Base-by-base conservation (phyloP, 306 rosid species). In the Lagenaria siceraria region DNA sequence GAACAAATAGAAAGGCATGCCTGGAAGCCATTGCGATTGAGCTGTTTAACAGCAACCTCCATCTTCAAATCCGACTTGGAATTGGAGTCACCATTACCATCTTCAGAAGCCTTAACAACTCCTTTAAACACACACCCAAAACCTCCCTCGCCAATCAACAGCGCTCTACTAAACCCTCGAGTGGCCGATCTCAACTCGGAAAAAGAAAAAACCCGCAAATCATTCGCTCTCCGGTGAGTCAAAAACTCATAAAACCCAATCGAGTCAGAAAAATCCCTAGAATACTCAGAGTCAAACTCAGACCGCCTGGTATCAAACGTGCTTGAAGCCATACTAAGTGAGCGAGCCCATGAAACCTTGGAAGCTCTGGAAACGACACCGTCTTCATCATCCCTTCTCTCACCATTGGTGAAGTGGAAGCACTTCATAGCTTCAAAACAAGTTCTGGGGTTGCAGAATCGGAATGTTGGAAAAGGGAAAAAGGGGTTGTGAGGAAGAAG, bases 21-120 rank as follows among this genome's bases (percentile, higher is more conserved):
- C 98, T 95, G 98, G 68, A 86, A 91, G 36, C 98, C 98, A 48
- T 85, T 89, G 3, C 98, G 98, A 77, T 90, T 92, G 81, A 95
- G 78, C 87, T 92, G 99, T 80, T 95, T 95, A 81, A 95, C 78
- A 3, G 99, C 99, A 35, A 95, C 99, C 42, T 92, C 87, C 54
- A 87, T 69, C 70, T 82, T 79, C 3, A 86, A 83, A 73, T 33
- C 60, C 33, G 71, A 64, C 25, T 18, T 35, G 25, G 71, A 33
- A 35, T 18, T 35, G 6, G 68, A 24, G 19, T 19, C 84, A 48
- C 25, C 81, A 40, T 35, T 24, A n/a, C 62, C 71, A 10, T 63
- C 69, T 1, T 22, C 13, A 14, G 84, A 40, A 21, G 81, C 80
- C 7, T 36, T 80, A 46, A 90, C 66, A 56, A 86, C 10, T 1